Evolutionary conservation across 352 stramenopile genomes (phyloP).

Genomic region (Phytophthora agathidicida): DNA sequence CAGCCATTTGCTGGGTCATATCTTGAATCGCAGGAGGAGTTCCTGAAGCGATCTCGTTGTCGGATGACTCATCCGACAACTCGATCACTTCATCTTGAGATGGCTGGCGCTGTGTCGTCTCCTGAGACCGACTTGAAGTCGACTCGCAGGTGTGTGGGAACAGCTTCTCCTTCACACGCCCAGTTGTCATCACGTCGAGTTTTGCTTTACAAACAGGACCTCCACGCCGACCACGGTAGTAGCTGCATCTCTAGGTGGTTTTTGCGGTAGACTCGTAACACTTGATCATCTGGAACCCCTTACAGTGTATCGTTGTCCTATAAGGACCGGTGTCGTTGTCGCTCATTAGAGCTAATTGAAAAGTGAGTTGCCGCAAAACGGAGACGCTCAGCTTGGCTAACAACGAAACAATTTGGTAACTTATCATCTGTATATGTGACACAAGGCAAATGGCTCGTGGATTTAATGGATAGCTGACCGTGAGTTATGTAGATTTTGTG

Average conservation of each 20-base stretch:
- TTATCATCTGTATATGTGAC: too few relatives aligned
- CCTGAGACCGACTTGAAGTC: too few relatives aligned
- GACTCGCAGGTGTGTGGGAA: constrained; percentile 3
- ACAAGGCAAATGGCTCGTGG: too few relatives aligned
- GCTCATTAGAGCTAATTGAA: too few relatives aligned
- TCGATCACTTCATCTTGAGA: neutral
- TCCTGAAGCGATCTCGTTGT: neutral
- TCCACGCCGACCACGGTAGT: constrained; percentile 5
- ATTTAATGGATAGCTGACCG: too few relatives aligned
- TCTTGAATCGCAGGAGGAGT: neutral
- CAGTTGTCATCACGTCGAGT: constrained; percentile 3
- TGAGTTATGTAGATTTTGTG: too few relatives aligned
- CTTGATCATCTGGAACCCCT: constrained; percentile 4
- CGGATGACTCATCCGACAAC: neutral
- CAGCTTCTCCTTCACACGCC: neutral
- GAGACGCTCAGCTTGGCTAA: too few relatives aligned
- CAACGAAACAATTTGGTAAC: too few relatives aligned
- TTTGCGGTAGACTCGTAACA: neutral
- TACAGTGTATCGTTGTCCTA: too few relatives aligned
- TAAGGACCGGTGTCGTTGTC: too few relatives aligned
- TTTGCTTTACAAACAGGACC: constrained; percentile 10
- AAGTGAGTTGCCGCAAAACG: too few relatives aligned
- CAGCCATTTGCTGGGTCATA: constrained; percentile 1
- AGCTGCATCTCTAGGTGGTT: constrained; percentile 7
- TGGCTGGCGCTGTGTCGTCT: too few relatives aligned